phyloP scores from a whole-genome alignment of 2,329 filamentous ascomycete species.

The Colletotrichum tropicicola region DNA sequence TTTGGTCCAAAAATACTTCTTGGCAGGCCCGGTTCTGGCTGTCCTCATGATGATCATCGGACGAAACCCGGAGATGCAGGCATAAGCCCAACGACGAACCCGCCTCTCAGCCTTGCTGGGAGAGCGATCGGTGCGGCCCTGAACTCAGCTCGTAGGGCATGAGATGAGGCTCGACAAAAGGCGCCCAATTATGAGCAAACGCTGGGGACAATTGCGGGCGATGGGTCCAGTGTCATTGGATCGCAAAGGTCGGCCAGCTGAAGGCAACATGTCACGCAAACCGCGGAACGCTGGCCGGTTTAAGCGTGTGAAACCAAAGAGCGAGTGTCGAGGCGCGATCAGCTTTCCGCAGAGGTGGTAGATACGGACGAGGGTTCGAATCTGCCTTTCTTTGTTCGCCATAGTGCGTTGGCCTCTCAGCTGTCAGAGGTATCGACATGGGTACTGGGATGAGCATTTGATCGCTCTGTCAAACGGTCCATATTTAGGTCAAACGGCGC shows the following conservation, averaged over 20 bases:
- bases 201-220: not conserved
- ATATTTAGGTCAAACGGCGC: too few species aligned
- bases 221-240: not conserved
- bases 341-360: too few species aligned
- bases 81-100: not conserved
- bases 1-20: slow-evolving; percentile 4
- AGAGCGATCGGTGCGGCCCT: not conserved
- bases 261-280: not conserved
- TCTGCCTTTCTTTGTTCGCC: too few species aligned
- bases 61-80: not conserved
- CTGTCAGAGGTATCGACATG: too few species aligned
- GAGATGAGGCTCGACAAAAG: not conserved
- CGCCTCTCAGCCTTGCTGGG: not conserved
- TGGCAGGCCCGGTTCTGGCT: not conserved
- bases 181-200: not conserved
- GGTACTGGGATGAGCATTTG: too few species aligned
- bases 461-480: too few species aligned
- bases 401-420: too few species aligned
- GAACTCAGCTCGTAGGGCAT: not conserved
- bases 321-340: not conserved
- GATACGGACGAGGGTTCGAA: too few species aligned
- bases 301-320: not conserved
- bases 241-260: not conserved
- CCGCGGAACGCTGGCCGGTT: not conserved
- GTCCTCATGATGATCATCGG: not conserved